phyloP scores from a whole-genome alignment of 2,329 filamentous ascomycete genomes.

The Hirsutella minnesotensis region DNA sequence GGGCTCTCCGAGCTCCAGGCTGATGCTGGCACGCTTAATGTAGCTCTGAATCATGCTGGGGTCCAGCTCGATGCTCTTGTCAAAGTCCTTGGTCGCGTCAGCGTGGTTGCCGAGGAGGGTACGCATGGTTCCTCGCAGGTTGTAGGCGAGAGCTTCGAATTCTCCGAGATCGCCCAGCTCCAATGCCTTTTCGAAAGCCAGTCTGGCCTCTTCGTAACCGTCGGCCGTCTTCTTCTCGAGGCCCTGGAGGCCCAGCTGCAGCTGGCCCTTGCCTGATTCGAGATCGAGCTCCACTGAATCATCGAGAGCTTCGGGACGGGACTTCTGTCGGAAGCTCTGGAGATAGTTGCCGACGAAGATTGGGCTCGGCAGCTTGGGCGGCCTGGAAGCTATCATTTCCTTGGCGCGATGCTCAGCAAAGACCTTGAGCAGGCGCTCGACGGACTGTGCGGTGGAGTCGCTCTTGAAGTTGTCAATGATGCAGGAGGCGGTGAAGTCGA shows the following conservation, averaged over 20 bases:
- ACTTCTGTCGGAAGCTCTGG: slow-evolving; percentile 86
- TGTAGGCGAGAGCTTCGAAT: slow-evolving; percentile 84
- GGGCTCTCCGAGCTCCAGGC: slow-evolving; percentile 80
- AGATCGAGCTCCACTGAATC: slow-evolving; percentile 68
- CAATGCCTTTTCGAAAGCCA: slow-evolving; percentile 78
- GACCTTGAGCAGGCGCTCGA: slow-evolving; percentile 91
- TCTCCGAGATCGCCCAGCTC: slow-evolving; percentile 70
- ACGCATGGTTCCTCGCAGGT: slow-evolving; percentile 91
- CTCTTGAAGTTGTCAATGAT: slow-evolving; percentile 98
- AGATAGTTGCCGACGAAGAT: slow-evolving; percentile 98
- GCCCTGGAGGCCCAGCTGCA: slow-evolving; percentile 71
- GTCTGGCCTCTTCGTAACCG: slow-evolving; percentile 79
- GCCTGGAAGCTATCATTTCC: slow-evolving; percentile 75
- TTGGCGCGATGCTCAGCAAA: slow-evolving; percentile 92
- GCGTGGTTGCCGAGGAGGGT: slow-evolving; percentile 84
- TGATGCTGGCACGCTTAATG: slow-evolving; percentile 98
- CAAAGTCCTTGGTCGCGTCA: slow-evolving; percentile 71
- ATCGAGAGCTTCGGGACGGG: slow-evolving; percentile 69
- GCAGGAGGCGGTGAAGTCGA: slow-evolving; percentile 97
- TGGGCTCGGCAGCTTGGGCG: slow-evolving; percentile 80
- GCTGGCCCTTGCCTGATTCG: slow-evolving; percentile 69
- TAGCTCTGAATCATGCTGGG: slow-evolving; percentile 87
- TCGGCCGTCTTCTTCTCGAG: slow-evolving; percentile 81
- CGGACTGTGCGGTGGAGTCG: slow-evolving; percentile 73
- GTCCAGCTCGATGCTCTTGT: slow-evolving; percentile 86